Base-by-base conservation (phyloP, 768 basidiomycete species). In the Exidia glandulosa region DNA sequence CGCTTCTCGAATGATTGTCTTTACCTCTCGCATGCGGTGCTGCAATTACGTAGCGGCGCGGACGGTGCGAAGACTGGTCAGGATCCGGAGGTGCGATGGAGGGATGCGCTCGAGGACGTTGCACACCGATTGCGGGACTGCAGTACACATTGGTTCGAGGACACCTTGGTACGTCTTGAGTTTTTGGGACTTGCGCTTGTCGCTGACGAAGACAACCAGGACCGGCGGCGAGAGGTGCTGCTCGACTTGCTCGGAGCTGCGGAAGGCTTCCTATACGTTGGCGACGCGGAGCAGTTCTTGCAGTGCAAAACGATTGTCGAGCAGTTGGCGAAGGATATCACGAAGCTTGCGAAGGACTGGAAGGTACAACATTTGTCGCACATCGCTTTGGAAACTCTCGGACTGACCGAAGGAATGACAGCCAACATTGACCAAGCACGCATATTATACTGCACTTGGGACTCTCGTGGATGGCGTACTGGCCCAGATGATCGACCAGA, bases 1-100 rank as follows among this genome's bases (percentile, higher is more conserved):
- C 81, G 82, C 56, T 87, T 87, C 68, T 84, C 89, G 19, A 96
- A 96, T 68, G 87, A 94, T 63, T 90, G 85, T 64, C 65, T 80
- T 25, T 90, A 86, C 68, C 77, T 94, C 30, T 63, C 73, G 0
- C 31, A 55, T 13, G 60, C 52, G 2, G 32, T 32, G 16, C 45
- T 77, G 76, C 32, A 70, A 72, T 25, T 80, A 86, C 64, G 68
- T 86, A 0, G 75, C 74, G 60, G 31, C 62, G 83, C 25, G 72
- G 70, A 52, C 63, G n/a, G n/a, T n/a, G n/a, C n/a, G n/a, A n/a
- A 67, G n/a, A 58, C 60, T 6, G 54, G 57, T 32, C 60, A 58
- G 9, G 68, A 60, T 7, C 60, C 64, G n/a, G 2, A 50, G 48
- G 61, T 10, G 62, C 64, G 32, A 70, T 79, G 30, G 75, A 74